Base-by-base conservation (phyloP, 2,329 filamentous ascomycete species). In the Fonsecaea erecta region DNA sequence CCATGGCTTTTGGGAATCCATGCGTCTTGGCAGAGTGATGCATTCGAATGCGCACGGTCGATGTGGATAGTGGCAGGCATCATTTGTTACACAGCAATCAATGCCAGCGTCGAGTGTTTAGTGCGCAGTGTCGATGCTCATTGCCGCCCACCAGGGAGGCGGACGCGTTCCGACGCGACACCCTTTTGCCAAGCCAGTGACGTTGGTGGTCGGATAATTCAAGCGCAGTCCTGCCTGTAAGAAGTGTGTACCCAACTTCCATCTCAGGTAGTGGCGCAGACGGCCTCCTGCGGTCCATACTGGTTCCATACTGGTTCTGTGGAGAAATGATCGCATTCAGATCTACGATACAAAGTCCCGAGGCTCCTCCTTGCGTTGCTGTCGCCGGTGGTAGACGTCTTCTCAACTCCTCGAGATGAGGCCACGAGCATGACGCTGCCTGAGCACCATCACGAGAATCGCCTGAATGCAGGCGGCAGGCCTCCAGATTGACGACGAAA, bases 391-490 rank as follows among this genome's bases (percentile, higher is more conserved):
- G 30, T 32, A 40, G 43, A 32, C 32, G 18, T 60, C 57, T 43
- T 14, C 46, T 60, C 35, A n/a, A 12, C 32, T 16, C 3, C 37
- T 52, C 24, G 43, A 40, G 48, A 58, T 53, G 40, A 57, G 5
- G 24, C 52, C 40, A 40, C 40, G 60, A 67, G 62, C 56, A 67
- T 67, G 65, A 67, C 59, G 54, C 58, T 52, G 28, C 60, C 30
- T 40, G 59, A 62, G 52, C 46, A 37, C 40, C 58, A 56, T 43
- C 62, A 64, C 55, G 43, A 37, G 24, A 35, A 30, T 24, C 60
- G 54, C 56, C 54, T 63, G 62, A 60, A 46, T 60, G 57, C 30
- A 30, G 65, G 62, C 65, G 58, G 62, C 26, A 62, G 62, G 62
- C 53, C 65, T 48, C 57, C 65, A 64, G 63, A 62, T 37, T 64